Percentiles rank a stretch among this genome's conserved stretches.
Conservation (phyloP, 176 grass and related monocot species). For the Lolium multiflorum region DNA sequence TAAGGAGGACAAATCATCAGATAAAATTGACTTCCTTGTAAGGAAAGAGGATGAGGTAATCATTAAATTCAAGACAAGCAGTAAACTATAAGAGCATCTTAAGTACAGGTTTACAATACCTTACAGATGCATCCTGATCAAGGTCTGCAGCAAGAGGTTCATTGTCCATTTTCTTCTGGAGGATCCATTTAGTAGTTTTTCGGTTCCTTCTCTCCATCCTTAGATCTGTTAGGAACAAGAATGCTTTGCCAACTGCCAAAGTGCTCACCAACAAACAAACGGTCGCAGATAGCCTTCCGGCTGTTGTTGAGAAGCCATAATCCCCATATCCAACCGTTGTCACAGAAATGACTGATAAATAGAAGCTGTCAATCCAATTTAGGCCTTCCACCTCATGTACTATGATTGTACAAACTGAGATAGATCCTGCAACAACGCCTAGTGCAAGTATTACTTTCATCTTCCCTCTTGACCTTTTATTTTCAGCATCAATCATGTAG, state of each 20-base stretch:
- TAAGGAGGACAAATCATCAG: not conserved
- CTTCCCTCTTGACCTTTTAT: constrained; percentile 69
- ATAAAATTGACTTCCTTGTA: constrained; percentile 10
- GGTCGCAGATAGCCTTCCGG: constrained; percentile 69
- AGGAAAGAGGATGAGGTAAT: constrained; percentile 13
- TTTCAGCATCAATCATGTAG: constrained; percentile 70
- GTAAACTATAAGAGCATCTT: constrained; percentile 4
- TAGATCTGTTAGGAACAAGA: constrained; percentile 76
- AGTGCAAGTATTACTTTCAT: constrained; percentile 68
- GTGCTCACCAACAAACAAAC: constrained; percentile 74
- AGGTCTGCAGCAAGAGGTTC: constrained; percentile 59
- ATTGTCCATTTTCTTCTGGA: constrained; percentile 70
- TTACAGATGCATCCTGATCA: constrained; percentile 58
- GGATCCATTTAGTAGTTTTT: constrained; percentile 67
- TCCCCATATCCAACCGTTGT: constrained; percentile 87
- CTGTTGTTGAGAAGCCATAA: constrained; percentile 67
- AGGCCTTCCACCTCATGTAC: constrained; percentile 65
- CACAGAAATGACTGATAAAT: constrained; percentile 84
- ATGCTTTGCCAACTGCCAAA: constrained; percentile 64
- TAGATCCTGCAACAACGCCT: constrained; percentile 51
- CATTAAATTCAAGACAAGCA: constrained; percentile 1
- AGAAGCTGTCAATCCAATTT: constrained; percentile 73
- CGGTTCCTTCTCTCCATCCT: constrained; percentile 77
- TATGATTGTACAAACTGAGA: constrained; percentile 67
- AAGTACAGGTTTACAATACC: constrained; percentile 44